A percentile compares a stretch with the other conserved stretches of the same genome.
Conservation (phyloP, 2,329 filamentous ascomycete species). For the Beauveria brongniartii region DNA sequence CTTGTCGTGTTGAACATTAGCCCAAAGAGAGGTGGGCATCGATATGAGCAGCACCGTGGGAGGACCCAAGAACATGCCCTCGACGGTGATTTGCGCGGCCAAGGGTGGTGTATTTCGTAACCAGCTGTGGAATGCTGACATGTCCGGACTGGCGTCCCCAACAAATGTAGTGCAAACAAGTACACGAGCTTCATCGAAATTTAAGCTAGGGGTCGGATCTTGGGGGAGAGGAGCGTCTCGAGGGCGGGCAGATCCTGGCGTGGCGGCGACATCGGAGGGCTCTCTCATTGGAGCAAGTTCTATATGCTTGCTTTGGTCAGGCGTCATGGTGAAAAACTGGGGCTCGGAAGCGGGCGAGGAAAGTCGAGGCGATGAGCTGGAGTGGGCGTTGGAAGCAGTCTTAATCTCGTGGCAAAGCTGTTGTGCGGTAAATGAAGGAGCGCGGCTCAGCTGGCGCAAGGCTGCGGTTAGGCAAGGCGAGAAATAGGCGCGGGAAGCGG, state of each 20-base stretch:
- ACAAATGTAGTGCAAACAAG: conserved; percentile 60
- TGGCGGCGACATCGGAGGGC: not conserved
- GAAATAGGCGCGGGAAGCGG: conserved; percentile 42
- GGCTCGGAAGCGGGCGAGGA: conserved; percentile 13
- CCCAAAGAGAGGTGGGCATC: conserved; percentile 57
- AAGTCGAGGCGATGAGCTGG: conserved; percentile 34
- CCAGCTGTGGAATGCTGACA: conserved; percentile 60
- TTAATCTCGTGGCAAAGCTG: conserved; percentile 49
- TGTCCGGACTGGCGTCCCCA: conserved; percentile 56
- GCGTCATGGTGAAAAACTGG: conserved; percentile 46
- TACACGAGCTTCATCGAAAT: conserved; percentile 55
- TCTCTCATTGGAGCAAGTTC: conserved; percentile 40
- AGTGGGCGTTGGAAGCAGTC: conserved; percentile 28
- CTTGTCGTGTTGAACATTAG: conserved; percentile 56
- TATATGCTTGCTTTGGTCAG: conserved; percentile 44
- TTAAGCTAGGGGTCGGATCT: conserved; percentile 43
- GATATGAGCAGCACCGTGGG: conserved; percentile 59
- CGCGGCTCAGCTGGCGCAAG: conserved; percentile 43
- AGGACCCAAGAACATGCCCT: conserved; percentile 60
- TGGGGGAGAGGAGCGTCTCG: conserved; percentile 34
- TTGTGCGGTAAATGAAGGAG: conserved; percentile 46
- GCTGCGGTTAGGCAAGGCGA: conserved; percentile 49
- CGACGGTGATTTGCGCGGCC: conserved; percentile 51
- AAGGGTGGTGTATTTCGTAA: conserved; percentile 50
- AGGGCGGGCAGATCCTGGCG: not conserved